Evolutionary conservation across 768 basidiomycete species (phyloP), one percentile per base, ranked within the genome.

Genomic region (Brasilioporus rufonigricans): DNA sequence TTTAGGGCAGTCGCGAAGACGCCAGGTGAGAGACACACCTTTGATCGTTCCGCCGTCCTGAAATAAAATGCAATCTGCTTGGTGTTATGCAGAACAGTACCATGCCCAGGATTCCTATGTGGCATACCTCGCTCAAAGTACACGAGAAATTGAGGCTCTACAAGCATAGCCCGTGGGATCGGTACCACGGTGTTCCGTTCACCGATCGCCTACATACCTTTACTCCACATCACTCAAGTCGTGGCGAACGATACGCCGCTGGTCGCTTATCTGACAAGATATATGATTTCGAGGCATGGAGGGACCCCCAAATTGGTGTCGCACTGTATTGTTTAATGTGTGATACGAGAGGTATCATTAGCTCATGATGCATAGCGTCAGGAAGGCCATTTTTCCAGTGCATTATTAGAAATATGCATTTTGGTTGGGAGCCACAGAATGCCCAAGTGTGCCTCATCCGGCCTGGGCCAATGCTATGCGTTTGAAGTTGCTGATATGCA

Each of bases 61-160:
- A 41, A 36, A 18, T 12, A 3, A 2, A 13, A n/a, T n/a, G n/a
- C n/a, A 33, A 12, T 13, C 11, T 5, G n/a, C 2, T 13, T 8
- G 29, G 13, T 18, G 44, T 14, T 1, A 0, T 10, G 11, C 54
- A 86, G 84, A 71, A n/a, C 72, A 74, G 3, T 83, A 86, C 59
- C 58, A 56, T 23, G 54, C 57, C 9, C 80, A 77, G 35, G 86
- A 87, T 65, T 81, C 81, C 0, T 87, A 81, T 48, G 81, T 82
- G 29, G 67, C 71, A 11, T 87, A 80, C 60, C 74, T 91, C 21
- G 73, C 78, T 57, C 79, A 69, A 35, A 87, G 82, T 62, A 76
- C 74, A 29, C 68, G 73, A 14, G 86, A 87, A 60, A 87, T 91
- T 19, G 77, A 87, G 61, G 76, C 80, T 3, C 56, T 91, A 52